Evolutionary conservation across 1,139 yeast species (phyloP).

Genomic region (Suhomyces bokatorum): DNA sequence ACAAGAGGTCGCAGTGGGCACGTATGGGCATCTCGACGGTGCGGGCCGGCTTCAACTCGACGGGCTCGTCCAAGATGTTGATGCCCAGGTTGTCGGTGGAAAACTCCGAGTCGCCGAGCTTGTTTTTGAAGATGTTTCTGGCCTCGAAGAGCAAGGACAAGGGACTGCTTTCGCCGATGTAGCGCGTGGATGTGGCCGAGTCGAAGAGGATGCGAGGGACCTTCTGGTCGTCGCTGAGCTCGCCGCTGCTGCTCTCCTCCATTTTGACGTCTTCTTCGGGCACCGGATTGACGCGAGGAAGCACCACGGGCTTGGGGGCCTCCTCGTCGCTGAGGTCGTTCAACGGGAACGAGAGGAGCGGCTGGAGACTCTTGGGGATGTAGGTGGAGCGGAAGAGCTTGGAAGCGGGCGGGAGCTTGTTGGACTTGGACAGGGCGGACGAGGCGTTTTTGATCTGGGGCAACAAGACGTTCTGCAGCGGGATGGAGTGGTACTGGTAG

Average conservation of each 20-base stretch:
- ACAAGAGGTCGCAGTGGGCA: constrained; percentile 15
- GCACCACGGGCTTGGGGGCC: constrained; percentile 5
- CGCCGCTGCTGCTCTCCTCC: constrained; percentile 7
- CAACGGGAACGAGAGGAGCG: constrained; percentile 26
- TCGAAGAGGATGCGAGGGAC: constrained; percentile 22
- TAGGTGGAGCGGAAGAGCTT: constrained; percentile 16
- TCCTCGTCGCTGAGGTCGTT: constrained; percentile 12
- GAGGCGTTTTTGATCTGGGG: constrained; percentile 8
- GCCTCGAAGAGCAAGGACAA: constrained; percentile 27
- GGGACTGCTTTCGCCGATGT: constrained; percentile 32
- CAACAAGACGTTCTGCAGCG: constrained; percentile 3
- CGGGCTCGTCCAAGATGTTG: constrained; percentile 21
- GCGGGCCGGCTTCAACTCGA: constrained; percentile 12
- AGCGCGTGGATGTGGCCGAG: constrained; percentile 24
- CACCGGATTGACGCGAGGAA: neutral
- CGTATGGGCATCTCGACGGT: constrained; percentile 19
- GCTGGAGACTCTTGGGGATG: constrained; percentile 30
- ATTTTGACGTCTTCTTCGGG: constrained; percentile 5
- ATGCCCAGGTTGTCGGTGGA: constrained; percentile 18
- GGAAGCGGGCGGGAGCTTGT: constrained; percentile 14
- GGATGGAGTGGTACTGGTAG: constrained; percentile 5
- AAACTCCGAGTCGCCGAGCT: constrained; percentile 17
- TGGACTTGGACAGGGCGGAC: neutral
- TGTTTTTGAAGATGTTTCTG: constrained; percentile 23
- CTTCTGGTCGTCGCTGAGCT: constrained; percentile 16